Evolutionary conservation across 345 rosid species (phyloP).

Genomic region (Lepidium didymum): DNA sequence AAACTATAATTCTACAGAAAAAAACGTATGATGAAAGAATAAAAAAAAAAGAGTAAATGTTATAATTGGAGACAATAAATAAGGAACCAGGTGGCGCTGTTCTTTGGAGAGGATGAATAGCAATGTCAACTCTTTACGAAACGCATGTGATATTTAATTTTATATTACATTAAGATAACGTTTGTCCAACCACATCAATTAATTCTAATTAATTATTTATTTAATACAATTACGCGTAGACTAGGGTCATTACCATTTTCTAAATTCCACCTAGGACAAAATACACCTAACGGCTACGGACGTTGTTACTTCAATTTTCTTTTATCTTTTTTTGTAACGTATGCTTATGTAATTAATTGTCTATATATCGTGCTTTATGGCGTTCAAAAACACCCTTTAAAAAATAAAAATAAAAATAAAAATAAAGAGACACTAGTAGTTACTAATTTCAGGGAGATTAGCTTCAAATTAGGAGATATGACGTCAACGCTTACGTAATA

Average conservation of each 20-base stretch:
- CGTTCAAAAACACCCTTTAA: too few species aligned
- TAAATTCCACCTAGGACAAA: slow-evolving; percentile 24
- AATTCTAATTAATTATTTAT: slow-evolving; percentile 5
- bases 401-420: too few species aligned
- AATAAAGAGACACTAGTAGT: not conserved
- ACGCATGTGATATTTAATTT: slow-evolving; percentile 27
- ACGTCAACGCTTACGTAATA: not conserved
- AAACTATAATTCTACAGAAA: too few species aligned
- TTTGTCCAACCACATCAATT: slow-evolving; percentile 33
- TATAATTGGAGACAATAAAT: slow-evolving; percentile 20
- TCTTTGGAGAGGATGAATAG: slow-evolving; percentile 32
- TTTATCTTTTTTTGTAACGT: not conserved
- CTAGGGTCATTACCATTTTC: slow-evolving; percentile 32
- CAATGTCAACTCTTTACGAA: slow-evolving; percentile 31
- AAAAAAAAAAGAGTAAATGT: not conserved
- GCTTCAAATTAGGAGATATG: not conserved
- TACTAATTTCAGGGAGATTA: not conserved
- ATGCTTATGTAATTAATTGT: not conserved
- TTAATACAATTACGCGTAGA: slow-evolving; percentile 30
- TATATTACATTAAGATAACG: slow-evolving; percentile 14
- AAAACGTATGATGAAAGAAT: not conserved
- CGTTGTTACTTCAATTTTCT: slow-evolving; percentile 21
- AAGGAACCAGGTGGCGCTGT: slow-evolving; percentile 32
- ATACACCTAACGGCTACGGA: slow-evolving; percentile 25
- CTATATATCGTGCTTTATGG: too few species aligned